These are phyloP conservation scores for Neofusicoccum ribis DNA, from an alignment of 2,329 filamentous ascomycete species.

Conservation along the genomic window DNA sequence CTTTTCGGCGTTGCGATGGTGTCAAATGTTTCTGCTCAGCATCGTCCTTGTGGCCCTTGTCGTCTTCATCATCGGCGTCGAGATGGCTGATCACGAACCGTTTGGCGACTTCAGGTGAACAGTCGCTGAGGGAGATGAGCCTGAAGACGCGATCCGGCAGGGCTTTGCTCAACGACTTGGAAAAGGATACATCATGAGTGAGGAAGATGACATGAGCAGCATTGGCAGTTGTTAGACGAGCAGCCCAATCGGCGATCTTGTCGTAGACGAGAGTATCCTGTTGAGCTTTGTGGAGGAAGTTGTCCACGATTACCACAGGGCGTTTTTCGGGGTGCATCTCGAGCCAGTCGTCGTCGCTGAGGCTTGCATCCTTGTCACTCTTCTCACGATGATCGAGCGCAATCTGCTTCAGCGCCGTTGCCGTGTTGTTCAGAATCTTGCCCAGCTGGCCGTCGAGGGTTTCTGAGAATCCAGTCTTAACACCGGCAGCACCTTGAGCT, in stretches of 20 bases:
- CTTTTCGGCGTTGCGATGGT: constrained; percentile 49
- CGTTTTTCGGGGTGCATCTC: constrained; percentile 84
- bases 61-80: constrained; percentile 50
- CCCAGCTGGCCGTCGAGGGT: constrained; percentile 84
- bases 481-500: constrained; percentile 88
- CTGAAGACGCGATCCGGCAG: constrained; percentile 90
- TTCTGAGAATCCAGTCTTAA: constrained; percentile 92
- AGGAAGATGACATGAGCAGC: constrained; percentile 93
- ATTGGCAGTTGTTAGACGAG: constrained; percentile 79
- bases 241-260: constrained; percentile 77
- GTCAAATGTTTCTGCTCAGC: constrained; percentile 41
- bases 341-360: constrained; percentile 82
- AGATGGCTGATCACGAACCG: constrained; percentile 86
- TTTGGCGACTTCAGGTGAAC: constrained; percentile 79
- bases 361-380: constrained; percentile 68
- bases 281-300: constrained; percentile 76
- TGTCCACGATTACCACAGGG: constrained; percentile 85
- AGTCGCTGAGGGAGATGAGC: constrained; percentile 81
- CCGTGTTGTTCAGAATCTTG: constrained; percentile 86
- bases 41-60: constrained; percentile 37
- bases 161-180: constrained; percentile 82
- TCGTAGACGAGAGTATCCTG: constrained; percentile 52
- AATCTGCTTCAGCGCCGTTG: constrained; percentile 74
- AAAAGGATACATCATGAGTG: constrained; percentile 84
- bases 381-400: constrained; percentile 70